Evolutionary conservation across 495 filamentous ascomycete species (phyloP), one percentile per base, ranked within the genome.

Genomic region (Pyrenopolyporus hunteri): DNA sequence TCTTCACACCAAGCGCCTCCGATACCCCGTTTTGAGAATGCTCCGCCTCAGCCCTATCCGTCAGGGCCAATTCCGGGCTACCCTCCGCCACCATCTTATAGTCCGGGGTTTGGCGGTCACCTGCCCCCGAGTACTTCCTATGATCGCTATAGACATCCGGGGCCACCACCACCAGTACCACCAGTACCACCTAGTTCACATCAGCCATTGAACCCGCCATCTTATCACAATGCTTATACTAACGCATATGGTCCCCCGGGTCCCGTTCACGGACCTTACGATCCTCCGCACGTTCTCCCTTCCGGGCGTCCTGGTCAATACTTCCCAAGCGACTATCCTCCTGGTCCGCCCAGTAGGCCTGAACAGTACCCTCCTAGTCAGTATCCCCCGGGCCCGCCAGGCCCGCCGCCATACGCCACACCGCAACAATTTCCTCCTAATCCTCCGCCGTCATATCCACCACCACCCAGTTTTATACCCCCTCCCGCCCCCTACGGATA

Each of bases 31-130:
- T 56, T 51, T 10, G 63, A 66, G 26, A 68, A 54, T 37, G 53
- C 68, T 11, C 76, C 70, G 40, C 57, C 72, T 29, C 67, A 71
- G 1, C 63, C 71, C 5, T 70, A 65, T 36, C 74, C 73, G 8
- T 54, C 74, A 6, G 65, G 69, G 14, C 57, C 59, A 42, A 56
- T 67, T 13, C 72, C 66, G 8, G 60, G 57, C 14, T 67, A 63
- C 22, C 70, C 67, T 48, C 70, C 67, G 11, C 62, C 35, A 2
- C 48, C 69, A 13, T 31, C 58, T 22, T 74, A 69, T 33, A 61
- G 58, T 2, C 51, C 70, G 4, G 49, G 64, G 11, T 63, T 56
- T 20, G 67, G 65, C 46, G 26, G 44, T 37, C 63, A 66, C 20
- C 46, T 68, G 26, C 67, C 66, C 10, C 45, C 57, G 19, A 63